Conservation (phyloP, 768 basidiomycete species). For the Suillus bovinus region DNA sequence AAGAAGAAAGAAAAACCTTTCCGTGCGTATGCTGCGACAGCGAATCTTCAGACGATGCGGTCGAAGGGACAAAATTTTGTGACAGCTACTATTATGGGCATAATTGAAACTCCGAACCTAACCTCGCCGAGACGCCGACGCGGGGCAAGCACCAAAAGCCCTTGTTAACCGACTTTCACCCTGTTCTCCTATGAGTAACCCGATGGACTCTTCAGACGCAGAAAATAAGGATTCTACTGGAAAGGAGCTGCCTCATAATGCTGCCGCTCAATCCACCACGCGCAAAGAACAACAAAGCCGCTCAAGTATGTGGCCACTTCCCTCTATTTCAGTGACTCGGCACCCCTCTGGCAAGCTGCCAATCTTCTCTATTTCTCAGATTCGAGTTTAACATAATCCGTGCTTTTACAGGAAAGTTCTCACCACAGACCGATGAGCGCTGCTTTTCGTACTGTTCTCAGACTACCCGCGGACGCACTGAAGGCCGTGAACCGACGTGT, state of each 20-base stretch:
- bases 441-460: constrained; percentile 66
- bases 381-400: background rate
- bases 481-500: constrained; percentile 53
- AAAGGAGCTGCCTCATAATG: background rate
- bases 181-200: constrained; percentile 2
- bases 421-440: constrained; percentile 62
- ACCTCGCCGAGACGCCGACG: constrained; percentile 11
- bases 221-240: constrained; percentile 3
- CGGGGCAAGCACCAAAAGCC: background rate
- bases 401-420: constrained; percentile 47
- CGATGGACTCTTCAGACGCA: background rate
- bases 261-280: constrained; percentile 5
- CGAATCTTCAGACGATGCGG: constrained; percentile 77
- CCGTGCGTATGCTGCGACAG: constrained; percentile 82
- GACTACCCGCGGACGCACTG: constrained; percentile 51
- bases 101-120: constrained; percentile 10
- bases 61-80: constrained; percentile 26
- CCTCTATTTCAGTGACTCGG: constrained; percentile 26
- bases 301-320: constrained; percentile 14
- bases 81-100: background rate
- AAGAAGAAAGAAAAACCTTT: constrained; percentile 45
- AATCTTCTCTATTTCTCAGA: background rate
- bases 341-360: constrained; percentile 23
- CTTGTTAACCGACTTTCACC: constrained; percentile 7
- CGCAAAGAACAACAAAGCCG: constrained; percentile 6